Evolutionary conservation across 2,329 filamentous ascomycete genomes (phyloP), one percentile per base, ranked within the genome.

Genomic region (Truncatella angustata): DNA sequence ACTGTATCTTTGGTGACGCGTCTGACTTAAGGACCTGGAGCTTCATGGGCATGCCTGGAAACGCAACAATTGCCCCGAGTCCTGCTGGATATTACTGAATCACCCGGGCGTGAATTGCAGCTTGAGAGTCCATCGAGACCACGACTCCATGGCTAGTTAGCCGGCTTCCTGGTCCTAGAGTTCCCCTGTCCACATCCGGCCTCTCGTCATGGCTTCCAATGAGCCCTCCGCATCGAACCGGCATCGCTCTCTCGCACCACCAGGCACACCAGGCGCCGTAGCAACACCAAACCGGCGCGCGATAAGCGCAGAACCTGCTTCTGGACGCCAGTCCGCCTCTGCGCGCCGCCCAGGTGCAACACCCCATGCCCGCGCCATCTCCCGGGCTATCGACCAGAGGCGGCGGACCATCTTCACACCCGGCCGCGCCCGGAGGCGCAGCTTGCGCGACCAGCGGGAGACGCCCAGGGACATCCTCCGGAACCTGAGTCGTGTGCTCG

Each of bases 311-410:
- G 70, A 78, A 3, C 72, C 74, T 1, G 60, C 69, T 4, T 73
- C 76, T 11, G 40, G 67, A 20, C 74, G 73, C 10, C 72, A 73
- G 36, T 75, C 75, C 9, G 73, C 72, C 30, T 80, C 79, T 2
- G 77, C 69, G 2, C 66, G 70, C 37, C 70, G 72, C 46, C 70
- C 67, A 44, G 67, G 65, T 56, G 71, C 75, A 3, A 86, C 84
- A 16, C 84, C 84, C 0, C 84, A 87, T 63, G 82, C 79, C 43
- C 79, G 78, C 58, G 83, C 82, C 10, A 84, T 84, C 39, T 77
- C 77, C 44, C 74, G 79, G 42, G 77, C 82, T 28, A 73, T 86
- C 49, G 77, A 85, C 58, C 75, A 79, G 56, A 80, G 83, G 4
- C 78, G 84, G 37, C 77, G 79, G 3, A 80, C 80, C 43, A 71